Evolutionary conservation across 768 basidiomycete species (phyloP), one percentile per base, ranked within the genome.

Genomic region (Lentinula sp.): DNA sequence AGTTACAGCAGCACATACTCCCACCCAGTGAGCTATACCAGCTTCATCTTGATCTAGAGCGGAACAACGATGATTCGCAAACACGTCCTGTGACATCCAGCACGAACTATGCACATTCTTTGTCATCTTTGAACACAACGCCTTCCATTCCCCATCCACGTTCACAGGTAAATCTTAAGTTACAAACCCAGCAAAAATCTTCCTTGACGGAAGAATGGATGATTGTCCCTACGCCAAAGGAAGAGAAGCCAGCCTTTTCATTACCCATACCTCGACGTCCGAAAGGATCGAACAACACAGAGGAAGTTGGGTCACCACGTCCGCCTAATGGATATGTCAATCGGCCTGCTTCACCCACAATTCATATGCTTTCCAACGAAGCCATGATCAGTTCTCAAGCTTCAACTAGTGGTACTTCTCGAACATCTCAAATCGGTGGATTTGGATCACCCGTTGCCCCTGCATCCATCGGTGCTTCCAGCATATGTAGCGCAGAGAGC

Each of bases 1-100:
- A 40, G 8, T 21, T 60, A 28, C 59, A 60, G 39, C 77, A 79
- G 59, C 81, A 82, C 62, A 87, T 87, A 66, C 68, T 87, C 16
- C 71, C 84, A 1, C 86, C 85, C 0, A 75, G 73, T 16, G 84
- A 87, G 65, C 73, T 87, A n/a, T 72, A 73, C 32, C 76, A 75
- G 48, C 68, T 82, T 53, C 69, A 72, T 8, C 63, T 70, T 34
- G 66, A 68, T 45, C 63, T 68, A 32, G 66, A 63, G n/a, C 54
- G 50, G 45, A 51, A 28, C 18, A 48, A 48, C 16, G 46, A 50
- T 43, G 45, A 40, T 7, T 45, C 56, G 28, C n/a, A 57, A 9
- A 23, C 46, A 9, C 46, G 18, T 9, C 18, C 46, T 8, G 9
- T 48, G 21, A 23, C 18, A 10, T 48, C 46, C 6, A 21, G 18